A percentile compares a stretch with the other conserved stretches of the same genome.
These are phyloP conservation scores for Sporothrix globosa DNA, from an alignment of 2,329 filamentous ascomycete genomes.

Conservation along the genomic window DNA sequence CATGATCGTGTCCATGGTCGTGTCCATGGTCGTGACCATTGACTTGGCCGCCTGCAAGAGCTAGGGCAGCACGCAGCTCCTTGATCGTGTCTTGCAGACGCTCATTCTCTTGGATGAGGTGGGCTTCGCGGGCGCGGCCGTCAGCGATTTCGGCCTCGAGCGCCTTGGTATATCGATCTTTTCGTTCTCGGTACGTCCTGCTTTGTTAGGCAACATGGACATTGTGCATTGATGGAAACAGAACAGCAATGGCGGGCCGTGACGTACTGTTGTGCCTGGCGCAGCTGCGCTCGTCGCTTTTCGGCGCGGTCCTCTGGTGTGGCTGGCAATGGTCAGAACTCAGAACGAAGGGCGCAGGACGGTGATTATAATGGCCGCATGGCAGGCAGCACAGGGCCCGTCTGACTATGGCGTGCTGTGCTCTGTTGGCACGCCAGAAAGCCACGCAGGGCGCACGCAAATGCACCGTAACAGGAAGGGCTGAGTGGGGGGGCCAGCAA, in stretches of 20 bases:
- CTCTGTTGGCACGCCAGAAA: too few relatives aligned
- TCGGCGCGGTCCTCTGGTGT: conserved; percentile 27
- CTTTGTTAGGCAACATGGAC: not conserved
- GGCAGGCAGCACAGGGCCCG: too few relatives aligned
- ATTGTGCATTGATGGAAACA: not conserved
- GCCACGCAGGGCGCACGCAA: too few relatives aligned
- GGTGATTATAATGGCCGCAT: too few relatives aligned
- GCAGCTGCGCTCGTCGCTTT: conserved; percentile 31
- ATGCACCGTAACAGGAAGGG: too few relatives aligned
- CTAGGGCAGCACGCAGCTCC: not conserved
- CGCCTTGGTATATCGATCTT: conserved; percentile 31
- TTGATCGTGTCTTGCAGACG: conserved; percentile 21
- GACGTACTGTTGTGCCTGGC: conserved; percentile 30
- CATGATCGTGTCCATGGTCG: not conserved
- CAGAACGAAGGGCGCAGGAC: not conserved
- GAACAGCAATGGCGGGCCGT: not conserved
- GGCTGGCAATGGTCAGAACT: not conserved
- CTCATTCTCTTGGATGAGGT: conserved; percentile 13
- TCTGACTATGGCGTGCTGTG: too few relatives aligned
- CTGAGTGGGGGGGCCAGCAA: not conserved
- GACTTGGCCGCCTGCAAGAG: not conserved
- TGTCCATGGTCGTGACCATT: not conserved
- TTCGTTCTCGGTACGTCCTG: conserved; percentile 31
- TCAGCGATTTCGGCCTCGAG: conserved; percentile 31
- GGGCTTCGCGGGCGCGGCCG: conserved; percentile 27